Conservation (phyloP, 148 eudicot species). For the Linanthus parryae region DNA sequence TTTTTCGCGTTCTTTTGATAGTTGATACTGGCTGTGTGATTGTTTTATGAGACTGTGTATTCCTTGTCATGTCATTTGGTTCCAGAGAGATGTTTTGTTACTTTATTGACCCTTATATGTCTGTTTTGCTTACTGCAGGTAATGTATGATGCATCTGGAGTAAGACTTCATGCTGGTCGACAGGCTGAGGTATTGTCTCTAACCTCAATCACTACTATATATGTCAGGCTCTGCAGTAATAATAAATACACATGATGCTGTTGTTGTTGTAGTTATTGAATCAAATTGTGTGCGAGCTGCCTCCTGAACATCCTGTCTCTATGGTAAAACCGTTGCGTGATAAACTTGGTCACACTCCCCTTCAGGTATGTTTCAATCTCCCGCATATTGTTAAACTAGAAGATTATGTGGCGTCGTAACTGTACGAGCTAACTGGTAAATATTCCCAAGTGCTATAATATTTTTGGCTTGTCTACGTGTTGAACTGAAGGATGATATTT, state of each 20-base stretch:
- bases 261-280: constrained; percentile 58
- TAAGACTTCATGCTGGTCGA: constrained; percentile 12
- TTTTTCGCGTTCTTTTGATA: background rate
- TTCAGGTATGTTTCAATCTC: constrained; percentile 46
- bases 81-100: too few relatives aligned
- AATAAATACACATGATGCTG: constrained; percentile 15
- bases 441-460: background rate
- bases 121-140: constrained; percentile 7
- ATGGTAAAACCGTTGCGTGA: constrained; percentile 63
- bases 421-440: background rate
- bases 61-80: background rate
- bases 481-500: background rate
- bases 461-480: background rate
- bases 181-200: constrained; percentile 12
- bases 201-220: background rate
- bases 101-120: background rate
- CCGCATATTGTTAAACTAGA: background rate
- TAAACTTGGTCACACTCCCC: constrained; percentile 66
- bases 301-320: constrained; percentile 70
- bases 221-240: background rate
- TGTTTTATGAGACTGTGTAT: background rate
- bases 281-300: constrained; percentile 79
- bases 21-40: background rate
- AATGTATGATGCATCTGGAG: constrained; percentile 12
- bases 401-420: too few relatives aligned